Evolutionary conservation across 2,329 filamentous ascomycete species (phyloP).

Genomic region (Didymella glomerata): DNA sequence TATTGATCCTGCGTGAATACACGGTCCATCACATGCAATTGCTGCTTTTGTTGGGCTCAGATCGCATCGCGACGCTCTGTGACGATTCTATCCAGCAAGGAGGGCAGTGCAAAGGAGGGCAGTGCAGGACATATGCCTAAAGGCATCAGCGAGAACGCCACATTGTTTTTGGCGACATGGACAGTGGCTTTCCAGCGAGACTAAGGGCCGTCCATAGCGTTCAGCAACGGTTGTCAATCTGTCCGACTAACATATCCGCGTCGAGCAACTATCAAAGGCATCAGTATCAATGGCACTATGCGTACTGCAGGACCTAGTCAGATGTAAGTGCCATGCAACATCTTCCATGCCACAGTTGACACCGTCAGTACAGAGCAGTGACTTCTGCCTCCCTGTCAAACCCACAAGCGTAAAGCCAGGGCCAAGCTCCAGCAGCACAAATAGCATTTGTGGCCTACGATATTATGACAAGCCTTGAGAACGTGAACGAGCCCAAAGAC

Average conservation of each 20-base stretch:
- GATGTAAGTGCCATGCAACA: too few species aligned
- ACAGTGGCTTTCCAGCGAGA: not conserved
- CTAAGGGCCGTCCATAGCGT: not conserved
- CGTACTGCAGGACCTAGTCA: too few species aligned
- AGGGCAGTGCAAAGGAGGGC: not conserved
- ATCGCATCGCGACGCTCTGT: not conserved
- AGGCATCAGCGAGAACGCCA: not conserved
- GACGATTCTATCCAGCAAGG: not conserved
- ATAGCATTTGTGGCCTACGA: not conserved
- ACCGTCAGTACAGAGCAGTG: not conserved
- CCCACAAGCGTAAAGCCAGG: too few species aligned
- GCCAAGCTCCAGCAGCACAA: not conserved
- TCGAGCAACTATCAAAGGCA: not conserved
- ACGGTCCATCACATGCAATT: not conserved
- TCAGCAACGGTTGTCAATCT: not conserved
- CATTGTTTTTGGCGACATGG: not conserved
- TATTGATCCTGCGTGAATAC: not conserved
- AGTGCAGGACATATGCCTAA: not conserved
- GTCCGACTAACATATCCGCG: not conserved
- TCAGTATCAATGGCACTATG: not conserved
- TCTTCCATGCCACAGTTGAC: not conserved
- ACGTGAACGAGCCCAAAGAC: too few species aligned
- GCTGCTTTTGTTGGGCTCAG: not conserved
- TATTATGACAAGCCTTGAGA: too few species aligned
- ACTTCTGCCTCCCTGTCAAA: not conserved